These are phyloP conservation scores for Panicum hallii DNA, from an alignment of 202 grass and related monocot genomes.

Conservation along the genomic window DNA sequence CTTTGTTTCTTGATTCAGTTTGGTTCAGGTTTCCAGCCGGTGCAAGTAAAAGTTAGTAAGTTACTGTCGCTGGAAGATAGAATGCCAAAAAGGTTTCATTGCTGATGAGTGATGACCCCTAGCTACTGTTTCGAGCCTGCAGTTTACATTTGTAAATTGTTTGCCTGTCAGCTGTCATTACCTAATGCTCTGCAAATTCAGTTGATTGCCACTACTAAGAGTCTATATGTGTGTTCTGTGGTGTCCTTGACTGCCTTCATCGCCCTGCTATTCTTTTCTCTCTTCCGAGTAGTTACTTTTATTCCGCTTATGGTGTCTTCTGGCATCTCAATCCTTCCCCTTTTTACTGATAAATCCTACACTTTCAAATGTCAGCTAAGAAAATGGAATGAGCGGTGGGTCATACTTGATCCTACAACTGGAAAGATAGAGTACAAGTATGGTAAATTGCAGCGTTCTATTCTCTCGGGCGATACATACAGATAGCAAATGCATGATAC, in stretches of 20 bases:
- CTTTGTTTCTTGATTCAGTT: neutral
- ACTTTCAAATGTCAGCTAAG: conserved; percentile 65
- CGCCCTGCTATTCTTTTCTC: neutral
- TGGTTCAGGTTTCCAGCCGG: neutral
- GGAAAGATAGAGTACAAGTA: conserved; percentile 99
- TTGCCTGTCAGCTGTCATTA: neutral
- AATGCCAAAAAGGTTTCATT: neutral
- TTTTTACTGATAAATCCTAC: conserved; percentile 31
- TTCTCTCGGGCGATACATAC: neutral
- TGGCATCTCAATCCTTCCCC: neutral
- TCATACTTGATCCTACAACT: conserved; percentile 88
- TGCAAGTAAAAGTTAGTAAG: neutral
- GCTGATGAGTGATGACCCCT: neutral
- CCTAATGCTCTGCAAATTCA: neutral
- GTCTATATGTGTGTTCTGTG: neutral
- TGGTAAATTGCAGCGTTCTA: conserved; percentile 38
- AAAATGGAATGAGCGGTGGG: conserved; percentile 98
- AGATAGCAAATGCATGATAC: neutral
- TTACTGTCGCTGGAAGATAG: neutral
- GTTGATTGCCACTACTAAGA: neutral
- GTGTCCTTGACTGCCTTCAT: too few species aligned
- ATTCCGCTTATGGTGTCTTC: neutral
- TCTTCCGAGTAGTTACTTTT: neutral
- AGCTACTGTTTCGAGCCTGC: neutral
- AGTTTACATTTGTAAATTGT: neutral